A percentile compares a stretch with the other conserved stretches of the same genome.
Conservation (phyloP, 257 asterid genomes). For the Echium plantagineum region DNA sequence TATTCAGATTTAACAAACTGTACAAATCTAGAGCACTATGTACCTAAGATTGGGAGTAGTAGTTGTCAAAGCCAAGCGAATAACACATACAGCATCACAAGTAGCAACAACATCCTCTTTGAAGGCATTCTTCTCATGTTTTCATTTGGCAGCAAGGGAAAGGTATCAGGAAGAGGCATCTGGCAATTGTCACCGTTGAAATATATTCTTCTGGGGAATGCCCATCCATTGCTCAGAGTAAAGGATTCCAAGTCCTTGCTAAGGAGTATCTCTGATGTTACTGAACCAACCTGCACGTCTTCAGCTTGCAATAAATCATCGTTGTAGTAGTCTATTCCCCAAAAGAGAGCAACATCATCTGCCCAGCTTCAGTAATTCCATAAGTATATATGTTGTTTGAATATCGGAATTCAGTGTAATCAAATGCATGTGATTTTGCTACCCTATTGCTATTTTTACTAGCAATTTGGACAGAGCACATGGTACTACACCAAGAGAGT, state of each 20-base stretch:
- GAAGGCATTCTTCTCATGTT: constrained; percentile 9
- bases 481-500: too few species aligned
- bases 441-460: too few species aligned
- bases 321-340: constrained; percentile 50
- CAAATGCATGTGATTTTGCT: too few species aligned
- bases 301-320: constrained; percentile 29
- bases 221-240: constrained; percentile 62
- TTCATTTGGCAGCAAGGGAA: constrained; percentile 55
- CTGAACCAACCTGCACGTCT: constrained; percentile 36
- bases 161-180: constrained; percentile 59
- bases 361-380: constrained; percentile 13
- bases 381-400: too few species aligned
- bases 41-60: not conserved
- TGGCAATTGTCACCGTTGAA: constrained; percentile 61
- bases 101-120: constrained; percentile 1
- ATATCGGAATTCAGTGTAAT: too few species aligned
- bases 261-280: constrained; percentile 48
- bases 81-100: constrained; percentile 13
- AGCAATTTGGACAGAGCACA: not conserved
- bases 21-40: not conserved
- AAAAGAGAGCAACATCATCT: constrained; percentile 57
- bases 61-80: constrained; percentile 6
- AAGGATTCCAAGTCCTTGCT: constrained; percentile 38
- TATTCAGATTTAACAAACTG: too few species aligned
- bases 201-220: constrained; percentile 53